Evolutionary conservation across 495 filamentous ascomycete genomes (phyloP).

Genomic region (Penicillium salamii): DNA sequence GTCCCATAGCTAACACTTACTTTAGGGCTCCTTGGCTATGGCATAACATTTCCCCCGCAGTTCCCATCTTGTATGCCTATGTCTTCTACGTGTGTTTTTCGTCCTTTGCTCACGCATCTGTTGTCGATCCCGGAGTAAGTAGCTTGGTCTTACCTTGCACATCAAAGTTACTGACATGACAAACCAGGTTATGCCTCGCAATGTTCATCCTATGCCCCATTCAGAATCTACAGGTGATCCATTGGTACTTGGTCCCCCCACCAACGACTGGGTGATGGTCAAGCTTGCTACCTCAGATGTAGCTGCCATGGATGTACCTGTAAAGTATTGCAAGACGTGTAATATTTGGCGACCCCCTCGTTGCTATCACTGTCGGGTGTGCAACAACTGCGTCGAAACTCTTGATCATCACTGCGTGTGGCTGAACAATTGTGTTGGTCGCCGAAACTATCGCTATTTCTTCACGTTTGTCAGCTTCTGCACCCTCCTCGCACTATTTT

Average conservation of each 20-base stretch:
- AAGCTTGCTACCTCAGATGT: conserved; percentile 68
- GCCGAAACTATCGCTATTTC: conserved; percentile 97
- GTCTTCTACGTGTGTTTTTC: conserved; percentile 85
- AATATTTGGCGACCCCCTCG: conserved; percentile 94
- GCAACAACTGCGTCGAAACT: conserved; percentile 95
- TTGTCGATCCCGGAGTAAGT: conserved; percentile 88
- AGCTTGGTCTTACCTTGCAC: conserved; percentile 1
- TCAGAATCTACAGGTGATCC: conserved; percentile 66
- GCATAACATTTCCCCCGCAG: conserved; percentile 84
- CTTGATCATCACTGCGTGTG: conserved; percentile 99
- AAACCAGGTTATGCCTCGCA: conserved; percentile 80
- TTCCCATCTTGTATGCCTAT: conserved; percentile 89
- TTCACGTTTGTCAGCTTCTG: conserved; percentile 79
- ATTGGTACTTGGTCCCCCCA: conserved; percentile 73
- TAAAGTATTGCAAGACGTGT: conserved; percentile 96
- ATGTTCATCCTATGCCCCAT: conserved; percentile 65
- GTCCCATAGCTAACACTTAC: conserved; percentile 3
- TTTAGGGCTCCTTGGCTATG: conserved; percentile 79
- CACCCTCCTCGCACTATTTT: conserved; percentile 72
- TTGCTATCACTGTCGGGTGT: conserved; percentile 93
- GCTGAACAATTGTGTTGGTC: conserved; percentile 97
- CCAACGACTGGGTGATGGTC: conserved; percentile 87
- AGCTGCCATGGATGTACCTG: conserved; percentile 92
- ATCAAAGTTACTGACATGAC: conserved; percentile 18
- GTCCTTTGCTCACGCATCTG: conserved; percentile 88